phyloP scores from a whole-genome alignment of 2,329 filamentous ascomycete genomes.

The Corynespora cassiicola region DNA sequence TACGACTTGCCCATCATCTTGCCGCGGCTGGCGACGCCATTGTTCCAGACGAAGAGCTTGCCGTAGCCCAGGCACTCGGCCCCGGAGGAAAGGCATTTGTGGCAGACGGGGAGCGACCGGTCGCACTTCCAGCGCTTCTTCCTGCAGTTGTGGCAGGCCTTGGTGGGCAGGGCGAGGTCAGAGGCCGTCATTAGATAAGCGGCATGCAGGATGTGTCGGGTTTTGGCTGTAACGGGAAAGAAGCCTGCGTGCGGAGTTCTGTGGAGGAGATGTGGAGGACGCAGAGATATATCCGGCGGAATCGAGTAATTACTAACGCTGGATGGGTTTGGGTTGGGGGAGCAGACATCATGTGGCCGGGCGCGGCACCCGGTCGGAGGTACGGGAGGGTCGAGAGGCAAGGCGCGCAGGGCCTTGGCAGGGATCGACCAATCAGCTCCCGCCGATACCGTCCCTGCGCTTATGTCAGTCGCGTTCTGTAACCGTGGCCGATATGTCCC shows the following conservation, averaged over 20 bases:
- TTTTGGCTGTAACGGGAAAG: constrained; percentile 26
- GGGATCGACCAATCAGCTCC: too few relatives aligned
- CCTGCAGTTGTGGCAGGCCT: constrained; percentile 68
- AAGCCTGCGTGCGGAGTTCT: constrained; percentile 14
- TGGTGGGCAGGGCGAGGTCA: constrained; percentile 38
- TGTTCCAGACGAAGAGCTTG: constrained; percentile 66
- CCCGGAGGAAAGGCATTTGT: constrained; percentile 64
- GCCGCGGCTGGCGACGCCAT: constrained; percentile 58
- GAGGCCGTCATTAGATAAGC: constrained; percentile 38
- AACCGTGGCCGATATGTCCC: too few relatives aligned
- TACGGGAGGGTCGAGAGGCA: not conserved
- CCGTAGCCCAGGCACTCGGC: constrained; percentile 69
- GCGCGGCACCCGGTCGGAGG: not conserved
- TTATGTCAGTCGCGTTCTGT: too few relatives aligned
- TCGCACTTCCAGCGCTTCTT: constrained; percentile 68
- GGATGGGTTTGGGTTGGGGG: constrained; percentile 12
- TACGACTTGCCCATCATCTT: constrained; percentile 63
- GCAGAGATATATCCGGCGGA: constrained; percentile 4
- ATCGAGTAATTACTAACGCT: too few relatives aligned
- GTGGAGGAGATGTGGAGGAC: not conserved
- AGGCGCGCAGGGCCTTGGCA: not conserved
- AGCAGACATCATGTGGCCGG: constrained; percentile 16
- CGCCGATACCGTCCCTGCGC: too few relatives aligned
- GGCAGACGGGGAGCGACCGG: constrained; percentile 64
- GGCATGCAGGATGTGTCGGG: constrained; percentile 37